These are phyloP conservation scores for Orbilia blumenaviensis DNA, from an alignment of 2,329 filamentous ascomycete species.

Conservation along the genomic window DNA sequence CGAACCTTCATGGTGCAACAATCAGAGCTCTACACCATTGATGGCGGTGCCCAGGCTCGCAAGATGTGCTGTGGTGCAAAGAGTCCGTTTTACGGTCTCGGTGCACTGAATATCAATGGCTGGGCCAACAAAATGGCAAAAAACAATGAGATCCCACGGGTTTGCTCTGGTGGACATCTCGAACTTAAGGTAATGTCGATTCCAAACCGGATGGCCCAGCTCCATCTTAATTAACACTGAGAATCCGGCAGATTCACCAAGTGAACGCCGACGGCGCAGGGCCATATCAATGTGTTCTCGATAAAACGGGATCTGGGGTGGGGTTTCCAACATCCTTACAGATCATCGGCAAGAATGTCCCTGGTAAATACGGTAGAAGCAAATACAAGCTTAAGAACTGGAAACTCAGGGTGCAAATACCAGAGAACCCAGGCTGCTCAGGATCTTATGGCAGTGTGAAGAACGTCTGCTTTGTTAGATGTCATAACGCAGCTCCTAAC, in stretches of 20 bases:
- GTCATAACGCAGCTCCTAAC: slow-evolving; percentile 68
- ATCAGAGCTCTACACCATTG: background rate
- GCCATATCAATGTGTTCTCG: slow-evolving; percentile 68
- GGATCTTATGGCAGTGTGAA: slow-evolving; percentile 62
- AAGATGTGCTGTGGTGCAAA: slow-evolving; percentile 62
- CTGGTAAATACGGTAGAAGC: slow-evolving; percentile 63
- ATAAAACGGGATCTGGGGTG: slow-evolving; percentile 63
- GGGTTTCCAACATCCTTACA: slow-evolving; percentile 58
- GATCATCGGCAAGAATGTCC: slow-evolving; percentile 68
- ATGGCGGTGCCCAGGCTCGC: slow-evolving; percentile 66
- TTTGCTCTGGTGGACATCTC: slow-evolving; percentile 64
- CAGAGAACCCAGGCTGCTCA: slow-evolving; percentile 63
- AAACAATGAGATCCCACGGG: slow-evolving; percentile 62
- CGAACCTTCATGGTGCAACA: slow-evolving; percentile 8
- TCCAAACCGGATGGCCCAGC: no score
- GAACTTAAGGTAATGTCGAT: slow-evolving; percentile 61
- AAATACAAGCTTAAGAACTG: background rate
- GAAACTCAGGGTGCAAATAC: slow-evolving; percentile 9
- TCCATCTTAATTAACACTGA: background rate
- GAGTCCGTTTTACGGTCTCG: slow-evolving; percentile 2
- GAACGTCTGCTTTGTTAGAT: slow-evolving; percentile 68
- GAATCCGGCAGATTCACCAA: slow-evolving; percentile 63
- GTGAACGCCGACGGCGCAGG: slow-evolving; percentile 68
- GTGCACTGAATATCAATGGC: background rate
- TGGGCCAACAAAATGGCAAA: slow-evolving; percentile 1